Conservation (phyloP, 2,329 filamentous ascomycete genomes). For the Bisporella sp. region DNA sequence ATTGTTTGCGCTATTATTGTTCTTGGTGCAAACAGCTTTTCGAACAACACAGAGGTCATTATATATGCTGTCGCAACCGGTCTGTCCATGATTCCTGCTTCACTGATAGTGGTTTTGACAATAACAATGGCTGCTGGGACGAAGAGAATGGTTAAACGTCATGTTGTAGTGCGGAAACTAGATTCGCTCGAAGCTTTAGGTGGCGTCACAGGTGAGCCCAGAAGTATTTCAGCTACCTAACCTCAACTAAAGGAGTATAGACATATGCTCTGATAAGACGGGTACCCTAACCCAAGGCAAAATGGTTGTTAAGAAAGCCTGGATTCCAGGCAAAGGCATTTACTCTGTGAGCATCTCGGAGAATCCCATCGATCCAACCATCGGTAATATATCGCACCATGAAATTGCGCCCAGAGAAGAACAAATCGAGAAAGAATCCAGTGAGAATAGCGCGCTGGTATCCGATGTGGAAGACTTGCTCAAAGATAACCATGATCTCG, state of each 20-base stretch:
- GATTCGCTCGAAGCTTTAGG: slow-evolving; percentile 49
- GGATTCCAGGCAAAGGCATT: slow-evolving; percentile 44
- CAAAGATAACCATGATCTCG: slow-evolving; percentile 40
- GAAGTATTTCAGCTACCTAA: neutral
- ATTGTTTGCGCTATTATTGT: slow-evolving; percentile 60
- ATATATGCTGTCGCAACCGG: slow-evolving; percentile 56
- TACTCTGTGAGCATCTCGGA: slow-evolving; percentile 44
- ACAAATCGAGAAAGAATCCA: slow-evolving; percentile 5
- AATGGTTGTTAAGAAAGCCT: slow-evolving; percentile 43
- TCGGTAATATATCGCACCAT: slow-evolving; percentile 34
- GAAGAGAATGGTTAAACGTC: slow-evolving; percentile 47
- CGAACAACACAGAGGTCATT: slow-evolving; percentile 46
- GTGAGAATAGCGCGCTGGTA: neutral
- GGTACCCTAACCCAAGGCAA: slow-evolving; percentile 55
- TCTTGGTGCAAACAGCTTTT: slow-evolving; percentile 50
- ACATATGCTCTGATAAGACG: slow-evolving; percentile 71
- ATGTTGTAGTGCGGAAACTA: slow-evolving; percentile 52
- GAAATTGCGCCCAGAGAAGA: slow-evolving; percentile 24
- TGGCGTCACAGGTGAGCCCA: slow-evolving; percentile 47
- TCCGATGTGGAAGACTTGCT: slow-evolving; percentile 28
- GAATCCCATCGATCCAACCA: slow-evolving; percentile 44
- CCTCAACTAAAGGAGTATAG: slow-evolving; percentile 32
- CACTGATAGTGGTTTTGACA: slow-evolving; percentile 57
- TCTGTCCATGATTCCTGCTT: slow-evolving; percentile 55
- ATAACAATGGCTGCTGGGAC: slow-evolving; percentile 60